These are phyloP conservation scores for Rhamnella rubrinervis DNA, from an alignment of 331 rosid genomes.

Conservation along the genomic window DNA sequence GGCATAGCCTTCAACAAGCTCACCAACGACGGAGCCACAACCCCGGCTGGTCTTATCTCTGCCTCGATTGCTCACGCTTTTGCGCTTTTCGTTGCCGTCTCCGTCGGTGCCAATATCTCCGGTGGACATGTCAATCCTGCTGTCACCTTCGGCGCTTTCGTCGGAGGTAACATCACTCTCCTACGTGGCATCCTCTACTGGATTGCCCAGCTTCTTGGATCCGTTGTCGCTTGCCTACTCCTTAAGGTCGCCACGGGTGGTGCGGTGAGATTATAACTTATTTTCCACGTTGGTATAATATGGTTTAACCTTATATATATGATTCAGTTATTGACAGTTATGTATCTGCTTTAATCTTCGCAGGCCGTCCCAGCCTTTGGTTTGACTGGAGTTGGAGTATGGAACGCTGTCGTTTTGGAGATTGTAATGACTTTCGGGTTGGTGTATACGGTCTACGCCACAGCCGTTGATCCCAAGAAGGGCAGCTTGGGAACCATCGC, in stretches of 20 bases:
- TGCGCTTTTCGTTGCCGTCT: conserved; percentile 78
- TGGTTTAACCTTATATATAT: neutral
- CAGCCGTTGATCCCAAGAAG: conserved; percentile 85
- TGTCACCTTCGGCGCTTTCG: conserved; percentile 87
- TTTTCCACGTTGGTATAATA: neutral
- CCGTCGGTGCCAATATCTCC: conserved; percentile 80
- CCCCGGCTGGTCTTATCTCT: conserved; percentile 66
- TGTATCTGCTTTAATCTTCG: conserved; percentile 1
- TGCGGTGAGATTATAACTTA: conserved; percentile 37
- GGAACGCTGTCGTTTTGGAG: conserved; percentile 80
- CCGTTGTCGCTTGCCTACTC: conserved; percentile 68
- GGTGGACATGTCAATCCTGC: conserved; percentile 99
- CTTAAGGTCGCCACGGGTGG: conserved; percentile 60
- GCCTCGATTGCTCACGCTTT: conserved; percentile 85
- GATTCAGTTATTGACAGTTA: too few relatives aligned
- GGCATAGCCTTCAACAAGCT: conserved; percentile 83
- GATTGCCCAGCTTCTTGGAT: conserved; percentile 88
- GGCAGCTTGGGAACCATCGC: conserved; percentile 75
- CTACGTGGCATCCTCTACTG: conserved; percentile 82
- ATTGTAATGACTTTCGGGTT: conserved; percentile 90
- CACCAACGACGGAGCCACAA: conserved; percentile 46
- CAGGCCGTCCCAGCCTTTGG: conserved; percentile 68
- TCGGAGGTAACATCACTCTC: conserved; percentile 84
- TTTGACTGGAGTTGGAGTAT: conserved; percentile 66
- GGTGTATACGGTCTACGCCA: conserved; percentile 95